Conservation (phyloP, 768 basidiomycete species). For the Daedaleopsis sinensis region DNA sequence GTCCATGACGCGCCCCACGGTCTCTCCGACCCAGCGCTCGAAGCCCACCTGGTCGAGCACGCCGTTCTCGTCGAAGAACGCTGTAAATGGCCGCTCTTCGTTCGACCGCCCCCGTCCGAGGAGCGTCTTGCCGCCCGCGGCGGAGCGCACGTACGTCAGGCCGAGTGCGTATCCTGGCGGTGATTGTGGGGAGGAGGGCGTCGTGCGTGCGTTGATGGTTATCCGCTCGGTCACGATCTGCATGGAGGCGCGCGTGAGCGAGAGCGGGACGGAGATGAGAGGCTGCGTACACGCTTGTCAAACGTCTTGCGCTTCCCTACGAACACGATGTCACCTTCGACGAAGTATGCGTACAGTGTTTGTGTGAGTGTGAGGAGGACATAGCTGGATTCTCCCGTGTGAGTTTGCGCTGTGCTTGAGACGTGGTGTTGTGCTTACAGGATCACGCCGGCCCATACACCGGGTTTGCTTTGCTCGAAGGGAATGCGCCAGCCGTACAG, state of each 20-base stretch:
- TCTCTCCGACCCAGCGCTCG: constrained; percentile 75
- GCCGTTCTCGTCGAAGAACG: constrained; percentile 83
- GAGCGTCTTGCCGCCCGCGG: constrained; percentile 84
- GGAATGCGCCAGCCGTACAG: constrained; percentile 85
- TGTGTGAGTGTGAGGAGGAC: constrained; percentile 70
- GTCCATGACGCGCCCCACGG: constrained; percentile 76
- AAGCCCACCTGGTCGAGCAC: constrained; percentile 76
- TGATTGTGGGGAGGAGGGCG: constrained; percentile 52
- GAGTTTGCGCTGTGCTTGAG: neutral
- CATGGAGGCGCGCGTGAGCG: neutral
- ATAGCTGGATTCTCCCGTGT: constrained; percentile 53
- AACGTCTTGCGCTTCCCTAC: constrained; percentile 90
- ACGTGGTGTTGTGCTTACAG: constrained; percentile 48
- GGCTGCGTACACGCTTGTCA: constrained; percentile 70
- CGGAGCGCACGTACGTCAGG: constrained; percentile 74
- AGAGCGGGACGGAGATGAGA: no score
- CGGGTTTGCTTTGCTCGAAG: constrained; percentile 88
- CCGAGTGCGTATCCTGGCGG: constrained; percentile 71
- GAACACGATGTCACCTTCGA: constrained; percentile 85
- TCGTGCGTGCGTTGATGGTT: constrained; percentile 71
- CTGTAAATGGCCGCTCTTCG: constrained; percentile 59
- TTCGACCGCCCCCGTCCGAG: constrained; percentile 69
- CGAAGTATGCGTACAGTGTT: constrained; percentile 81
- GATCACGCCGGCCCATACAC: constrained; percentile 77
- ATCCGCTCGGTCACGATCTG: constrained; percentile 92